Evolutionary conservation across 257 asterid species (phyloP), one percentile per base, ranked within the genome.

Genomic region (Scutellaria barbata): DNA sequence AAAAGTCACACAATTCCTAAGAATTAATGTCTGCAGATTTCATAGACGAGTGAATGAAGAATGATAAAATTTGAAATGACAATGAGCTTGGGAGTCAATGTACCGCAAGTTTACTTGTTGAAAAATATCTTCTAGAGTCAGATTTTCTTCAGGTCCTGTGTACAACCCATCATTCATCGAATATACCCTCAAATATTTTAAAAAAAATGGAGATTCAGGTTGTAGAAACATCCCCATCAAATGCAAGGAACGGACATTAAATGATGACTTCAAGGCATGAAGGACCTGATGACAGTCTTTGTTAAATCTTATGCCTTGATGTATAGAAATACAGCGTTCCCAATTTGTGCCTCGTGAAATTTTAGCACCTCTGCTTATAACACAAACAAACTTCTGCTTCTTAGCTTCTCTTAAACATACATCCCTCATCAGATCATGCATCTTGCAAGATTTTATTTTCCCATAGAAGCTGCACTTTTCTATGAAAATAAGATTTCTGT

Each of bases 351-450:
- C 8, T 18, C 7, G 12, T 30, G 17, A 64, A 14, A 33, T 30
- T 4, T n/a, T 5, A 5, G 1, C 17, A 61, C 39, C 7, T n/a
- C 5, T 57, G 37, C 9, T 11, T 41, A 64, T 6, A 2, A 43
- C 20, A 17, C 5, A 45, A 33, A 58, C 11, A 18, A 68, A 76
- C 22, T 30, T 68, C 20, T 53, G 66, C 8, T 53, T 69, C 4
- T 14, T 25, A 25, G 67, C 75, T 60, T 75, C 74, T 53, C 64
- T 69, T 4, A 43, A 17, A 18, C 73, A 65, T 0, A 74, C 12
- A 7, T 74, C 79, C 37, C 69, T 75, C 50, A 69, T 9, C 8
- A 69, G 61, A 30, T 76, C 80, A 64, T 75, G 79, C 14, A 75
- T 14, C 1, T 13, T 67, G 33, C 62, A 68, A 9, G 5, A 14